Evolutionary conservation across 495 filamentous ascomycete species (phyloP), one percentile per base, ranked within the genome.

Genomic region (Zalerion maritima): DNA sequence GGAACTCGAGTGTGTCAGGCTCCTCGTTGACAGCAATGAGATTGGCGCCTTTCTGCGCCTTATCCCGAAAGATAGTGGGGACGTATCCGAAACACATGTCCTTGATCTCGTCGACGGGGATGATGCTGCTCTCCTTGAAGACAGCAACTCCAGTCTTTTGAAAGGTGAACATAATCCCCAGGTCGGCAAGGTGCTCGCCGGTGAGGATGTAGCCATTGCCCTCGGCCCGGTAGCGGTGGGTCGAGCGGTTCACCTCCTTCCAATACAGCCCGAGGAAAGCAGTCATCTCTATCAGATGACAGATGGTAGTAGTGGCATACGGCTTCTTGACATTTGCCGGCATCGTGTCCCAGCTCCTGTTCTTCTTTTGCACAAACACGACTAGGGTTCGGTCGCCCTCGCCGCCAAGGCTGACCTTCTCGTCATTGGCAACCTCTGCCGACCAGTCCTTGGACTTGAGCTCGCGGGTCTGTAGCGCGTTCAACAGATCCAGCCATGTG

Each of bases 191-290:
- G 6, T 47, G 36, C 1, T 50, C 44, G 18, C 61, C 62, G 1
- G 53, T 57, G 16, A 68, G 31, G 24, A 64, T 57, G 38, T 46
- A 62, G 1, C 62, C 62, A 36, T 68, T 68, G 2, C 63, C 63
- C 38, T 66, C 63, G 21, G 51, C 63, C 18, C 63, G 51, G 24
- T 64, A 59, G 2, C 50, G 49, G 38, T 63, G 57, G 20, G 42
- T 41, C 6, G 35, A 46, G 10, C 55, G 36, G 40, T 64, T 52
- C 34, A 62, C 64, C 32, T 57, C 57, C 31, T 55, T 58, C 63
- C 62, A 68, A 42, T 68, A 47, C 6, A 68, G 50, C 0, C 62
- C 62, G 27, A 68, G 35, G 48, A 64, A 57, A 15, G 60, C 54
- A 12, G 54, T 57, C 17, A 67, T 59, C 32, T 65, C 63, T 10